Base-by-base conservation (phyloP, 176 grass and related monocot genomes). In the Tillandsia leiboldiana region DNA sequence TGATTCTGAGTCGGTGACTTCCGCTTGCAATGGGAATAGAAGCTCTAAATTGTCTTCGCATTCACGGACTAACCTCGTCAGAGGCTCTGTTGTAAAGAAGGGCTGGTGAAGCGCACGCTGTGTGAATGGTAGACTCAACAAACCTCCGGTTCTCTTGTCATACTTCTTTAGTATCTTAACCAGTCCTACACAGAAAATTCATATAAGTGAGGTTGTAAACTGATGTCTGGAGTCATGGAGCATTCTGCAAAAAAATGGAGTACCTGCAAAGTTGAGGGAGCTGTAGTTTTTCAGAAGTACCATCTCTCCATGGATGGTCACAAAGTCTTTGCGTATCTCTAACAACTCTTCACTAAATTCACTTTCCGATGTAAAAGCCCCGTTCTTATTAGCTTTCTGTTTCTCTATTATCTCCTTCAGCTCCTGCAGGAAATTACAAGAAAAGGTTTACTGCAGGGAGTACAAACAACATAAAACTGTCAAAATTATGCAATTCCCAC, bases 161-260 rank as follows among this genome's bases (percentile, higher is more conserved):
- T 93, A 99, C 78, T 93, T 93, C 62, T 97, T 99, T 42, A 99
- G 65, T 83, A 99, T 99, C 70, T 99, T 93, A 23, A 99, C 84
- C 12, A 93, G 69, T 57, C 88, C 94, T 99, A 72, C n/a, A 89
- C 66, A 47, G 48, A 77, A 66, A 69, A 67, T 56, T 3, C 20
- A 12, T 26, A 8, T 27, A 12, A n/a, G 10, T 18, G 33, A n/a
- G 48, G 48, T 66, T 59, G 57, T 7, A 28, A 62, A 18, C 14
- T 78, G 3, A 26, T 61, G n/a, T 2, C 22, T 9, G 13, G 8
- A 5, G 22, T 22, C 15, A 61, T 61, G 1, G n/a, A 61, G 1
- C 56, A 61, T 18, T 61, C 56, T 61, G 15, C 56, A 68, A 68
- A 18, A 3, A 51, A 26, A 58, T 73, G 58, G 68, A 3, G 20